Evolutionary conservation across 208 protist genomes (phyloP).

Genomic region (Balamuthia mandrillaris): DNA sequence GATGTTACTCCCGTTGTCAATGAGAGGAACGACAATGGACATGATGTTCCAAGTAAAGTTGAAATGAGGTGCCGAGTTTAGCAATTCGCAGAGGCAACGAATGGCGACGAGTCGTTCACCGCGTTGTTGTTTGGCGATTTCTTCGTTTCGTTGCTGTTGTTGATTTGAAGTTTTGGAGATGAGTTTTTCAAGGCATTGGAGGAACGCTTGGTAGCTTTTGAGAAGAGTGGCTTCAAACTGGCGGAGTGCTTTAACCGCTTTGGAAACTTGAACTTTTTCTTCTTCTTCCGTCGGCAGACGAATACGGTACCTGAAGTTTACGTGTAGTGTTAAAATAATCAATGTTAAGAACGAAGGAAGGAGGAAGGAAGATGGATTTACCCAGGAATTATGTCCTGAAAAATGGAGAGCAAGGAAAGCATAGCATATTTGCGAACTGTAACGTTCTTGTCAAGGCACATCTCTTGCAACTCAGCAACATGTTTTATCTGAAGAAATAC

Average conservation of each 20-base stretch:
- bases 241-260: slow-evolving; percentile 10
- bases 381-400: slow-evolving; percentile 27
- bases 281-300: slow-evolving; percentile 21
- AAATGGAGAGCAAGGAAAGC: slow-evolving; percentile 3
- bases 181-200: slow-evolving; percentile 34
- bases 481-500: too few species aligned
- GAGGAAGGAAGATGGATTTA: neutral
- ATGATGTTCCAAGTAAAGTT: slow-evolving; percentile 58
- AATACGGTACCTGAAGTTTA: neutral
- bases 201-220: slow-evolving; percentile 5
- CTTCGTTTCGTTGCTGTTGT: too few species aligned
- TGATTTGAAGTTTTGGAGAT: too few species aligned
- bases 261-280: neutral
- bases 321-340: neutral
- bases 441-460: neutral
- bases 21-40: slow-evolving; percentile 12
- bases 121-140: neutral
- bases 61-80: slow-evolving; percentile 37
- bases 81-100: slow-evolving; percentile 21
- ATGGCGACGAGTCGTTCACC: neutral
- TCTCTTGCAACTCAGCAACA: neutral
- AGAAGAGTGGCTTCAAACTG: slow-evolving; percentile 16
- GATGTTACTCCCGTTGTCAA: too few species aligned
- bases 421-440: neutral
- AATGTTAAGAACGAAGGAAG: neutral